phyloP scores from a whole-genome alignment of 2,329 filamentous ascomycete genomes.

The Nothopassalora personata region DNA sequence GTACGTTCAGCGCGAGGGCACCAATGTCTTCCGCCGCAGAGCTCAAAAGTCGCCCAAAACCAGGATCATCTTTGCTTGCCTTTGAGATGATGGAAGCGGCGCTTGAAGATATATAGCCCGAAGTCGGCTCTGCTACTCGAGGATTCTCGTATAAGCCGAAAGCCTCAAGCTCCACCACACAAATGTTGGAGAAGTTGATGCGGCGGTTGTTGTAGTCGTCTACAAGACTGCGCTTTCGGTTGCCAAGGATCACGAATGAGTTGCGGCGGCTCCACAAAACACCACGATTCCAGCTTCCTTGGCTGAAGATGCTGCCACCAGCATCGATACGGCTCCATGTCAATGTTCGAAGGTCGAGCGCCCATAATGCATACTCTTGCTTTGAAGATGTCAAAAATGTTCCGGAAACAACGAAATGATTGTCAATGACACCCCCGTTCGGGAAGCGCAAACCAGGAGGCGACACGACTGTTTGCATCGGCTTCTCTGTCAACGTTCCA shows the following conservation, averaged over 20 bases:
- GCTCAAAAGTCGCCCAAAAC: constrained; percentile 70
- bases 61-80: constrained; percentile 44
- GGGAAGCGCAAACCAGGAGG: constrained; percentile 92
- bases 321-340: constrained; percentile 96
- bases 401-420: constrained; percentile 93
- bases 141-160: constrained; percentile 98
- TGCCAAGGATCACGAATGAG: constrained; percentile 90
- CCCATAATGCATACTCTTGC: constrained; percentile 97
- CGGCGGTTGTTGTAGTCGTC: constrained; percentile 97
- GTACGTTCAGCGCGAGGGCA: constrained; percentile 68
- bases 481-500: constrained; percentile 75
- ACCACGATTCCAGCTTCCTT: constrained; percentile 96
- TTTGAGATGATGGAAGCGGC: constrained; percentile 45
- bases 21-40: constrained; percentile 80
- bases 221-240: constrained; percentile 85
- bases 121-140: constrained; percentile 68
- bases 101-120: constrained; percentile 79
- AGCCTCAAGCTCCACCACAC: constrained; percentile 92
- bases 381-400: constrained; percentile 97
- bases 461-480: constrained; percentile 80
- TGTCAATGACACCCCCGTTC: constrained; percentile 91
- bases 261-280: constrained; percentile 90
- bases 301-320: constrained; percentile 86
- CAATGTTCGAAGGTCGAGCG: constrained; percentile 77
- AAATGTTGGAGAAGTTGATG: constrained; percentile 95